phyloP scores from a whole-genome alignment of 2,329 filamentous ascomycete species.

The Fusarium paranaense region DNA sequence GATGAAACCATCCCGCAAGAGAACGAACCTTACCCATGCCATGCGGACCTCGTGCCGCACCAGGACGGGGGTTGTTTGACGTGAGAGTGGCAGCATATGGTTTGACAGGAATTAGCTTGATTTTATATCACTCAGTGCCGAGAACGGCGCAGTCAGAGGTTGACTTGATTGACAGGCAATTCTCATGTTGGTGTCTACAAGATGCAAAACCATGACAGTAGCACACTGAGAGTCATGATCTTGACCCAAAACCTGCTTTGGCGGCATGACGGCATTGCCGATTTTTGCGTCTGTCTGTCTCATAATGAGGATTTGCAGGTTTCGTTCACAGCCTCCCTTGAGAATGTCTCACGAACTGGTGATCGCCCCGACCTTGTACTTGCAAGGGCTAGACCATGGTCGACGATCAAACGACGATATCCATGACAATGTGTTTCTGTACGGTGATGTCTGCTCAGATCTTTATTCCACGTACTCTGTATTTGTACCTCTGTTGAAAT shows the following conservation, averaged over 20 bases:
- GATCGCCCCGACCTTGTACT: constrained; percentile 7
- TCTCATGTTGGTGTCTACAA: neutral
- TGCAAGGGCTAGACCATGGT: constrained; percentile 4
- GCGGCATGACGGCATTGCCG: neutral
- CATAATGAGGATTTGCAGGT: neutral
- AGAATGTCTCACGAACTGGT: neutral
- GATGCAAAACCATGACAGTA: neutral
- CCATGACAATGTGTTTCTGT: constrained; percentile 7
- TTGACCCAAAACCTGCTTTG: neutral
- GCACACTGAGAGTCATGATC: neutral
- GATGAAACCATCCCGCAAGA: neutral
- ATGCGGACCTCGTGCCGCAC: neutral
- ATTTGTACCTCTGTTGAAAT: neutral
- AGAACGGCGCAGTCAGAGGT: neutral
- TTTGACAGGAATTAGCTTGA: neutral
- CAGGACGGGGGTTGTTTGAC: constrained; percentile 10
- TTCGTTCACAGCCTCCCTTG: constrained; percentile 10
- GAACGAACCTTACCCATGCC: neutral
- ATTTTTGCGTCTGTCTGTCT: neutral
- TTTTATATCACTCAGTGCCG: neutral
- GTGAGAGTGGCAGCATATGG: neutral
- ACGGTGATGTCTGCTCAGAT: neutral
- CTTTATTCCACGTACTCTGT: neutral
- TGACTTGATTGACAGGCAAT: neutral
- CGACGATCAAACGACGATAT: constrained; percentile 9